Base-by-base conservation (phyloP, 306 rosid species). In the Pachyrhizus erosus region DNA sequence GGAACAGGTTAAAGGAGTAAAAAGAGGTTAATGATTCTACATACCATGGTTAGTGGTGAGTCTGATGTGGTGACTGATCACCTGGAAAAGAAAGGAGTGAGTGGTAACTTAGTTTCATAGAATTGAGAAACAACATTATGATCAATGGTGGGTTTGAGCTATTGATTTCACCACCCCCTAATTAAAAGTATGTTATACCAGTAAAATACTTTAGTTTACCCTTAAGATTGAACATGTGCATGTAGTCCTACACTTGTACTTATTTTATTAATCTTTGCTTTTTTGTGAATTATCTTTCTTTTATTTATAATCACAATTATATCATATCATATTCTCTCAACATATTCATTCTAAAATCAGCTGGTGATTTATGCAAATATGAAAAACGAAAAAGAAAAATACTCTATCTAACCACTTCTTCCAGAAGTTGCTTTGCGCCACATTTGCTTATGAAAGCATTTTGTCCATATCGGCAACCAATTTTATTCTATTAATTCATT, bases 61-160 rank as follows among this genome's bases (percentile, higher is more conserved):
- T 55, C 40, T 48, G 78, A 79, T 45, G 84, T 78, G 62, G 80
- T 77, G 80, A 82, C 29, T 79, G 75, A 60, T 84, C 84, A 80
- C 81, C 84, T 69, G 66, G 83, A 80, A 83, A 83, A 83, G 77
- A 86, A 65, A 73, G 45, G 29, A 73, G 86, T 87, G 79, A 85
- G 89, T 80, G 74, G 80, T 39, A 70, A 60, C 70, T 86, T 82
- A 70, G 87, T 83, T 51, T 80, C 76, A 29, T 39, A 39, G 26
- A 65, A 13, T 67, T 73, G 84, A 67, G 71, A 75, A 72, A 78
- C 78, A 84, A 51, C 86, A 82, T 89, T 80, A 89, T 90, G 75
- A 83, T 70, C 64, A 20, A 75, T 77, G 91, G 92, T 90, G 91
- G 96, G 94, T 88, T 86, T 82, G 71, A 37, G 5, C 75, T 73